Percentiles rank a stretch among this genome's conserved stretches.
Evolutionary conservation across 1,139 yeast species (phyloP).

Genomic region (Debaryomyces nepalensis): DNA sequence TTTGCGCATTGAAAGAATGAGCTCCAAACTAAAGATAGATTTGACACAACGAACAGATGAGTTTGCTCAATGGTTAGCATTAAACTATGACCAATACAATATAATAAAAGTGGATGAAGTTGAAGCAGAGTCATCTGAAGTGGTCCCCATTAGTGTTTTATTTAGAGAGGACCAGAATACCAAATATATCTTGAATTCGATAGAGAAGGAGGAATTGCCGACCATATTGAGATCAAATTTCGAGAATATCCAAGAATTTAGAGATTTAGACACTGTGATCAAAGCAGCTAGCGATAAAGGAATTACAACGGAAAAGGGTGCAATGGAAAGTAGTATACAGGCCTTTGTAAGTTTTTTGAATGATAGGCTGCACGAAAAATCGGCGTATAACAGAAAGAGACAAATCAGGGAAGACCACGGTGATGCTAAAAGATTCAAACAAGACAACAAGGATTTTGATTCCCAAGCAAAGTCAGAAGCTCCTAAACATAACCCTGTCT

Average conservation of each 20-base stretch:
- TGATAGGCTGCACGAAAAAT: not conserved
- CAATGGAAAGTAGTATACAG: not conserved
- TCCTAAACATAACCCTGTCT: slow-evolving; percentile 16
- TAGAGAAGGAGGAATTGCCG: slow-evolving; percentile 1
- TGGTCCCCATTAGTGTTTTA: not conserved
- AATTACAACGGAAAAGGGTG: not conserved
- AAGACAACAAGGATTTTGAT: slow-evolving; percentile 16
- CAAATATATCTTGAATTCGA: not conserved
- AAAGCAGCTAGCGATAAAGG: not conserved
- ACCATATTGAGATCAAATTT: slow-evolving; percentile 1
- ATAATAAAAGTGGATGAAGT: slow-evolving; percentile 15
- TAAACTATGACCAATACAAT: slow-evolving; percentile 17
- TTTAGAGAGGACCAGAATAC: not conserved
- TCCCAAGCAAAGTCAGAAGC: slow-evolving; percentile 10
- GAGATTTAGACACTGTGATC: slow-evolving; percentile 2
- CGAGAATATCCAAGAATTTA: slow-evolving; percentile 1
- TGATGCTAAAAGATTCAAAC: slow-evolving; percentile 3
- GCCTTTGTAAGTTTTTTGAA: slow-evolving; percentile 4
- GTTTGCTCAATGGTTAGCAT: slow-evolving; percentile 25
- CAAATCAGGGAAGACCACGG: not conserved
- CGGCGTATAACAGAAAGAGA: slow-evolving; percentile 8
- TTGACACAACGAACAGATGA: slow-evolving; percentile 17
- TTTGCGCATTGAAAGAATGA: slow-evolving; percentile 20
- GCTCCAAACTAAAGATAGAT: slow-evolving; percentile 17
- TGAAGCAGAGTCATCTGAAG: slow-evolving; percentile 3